These are phyloP conservation scores for Trichoderma asperellum DNA, from an alignment of 2,329 filamentous ascomycete genomes.

Conservation along the genomic window DNA sequence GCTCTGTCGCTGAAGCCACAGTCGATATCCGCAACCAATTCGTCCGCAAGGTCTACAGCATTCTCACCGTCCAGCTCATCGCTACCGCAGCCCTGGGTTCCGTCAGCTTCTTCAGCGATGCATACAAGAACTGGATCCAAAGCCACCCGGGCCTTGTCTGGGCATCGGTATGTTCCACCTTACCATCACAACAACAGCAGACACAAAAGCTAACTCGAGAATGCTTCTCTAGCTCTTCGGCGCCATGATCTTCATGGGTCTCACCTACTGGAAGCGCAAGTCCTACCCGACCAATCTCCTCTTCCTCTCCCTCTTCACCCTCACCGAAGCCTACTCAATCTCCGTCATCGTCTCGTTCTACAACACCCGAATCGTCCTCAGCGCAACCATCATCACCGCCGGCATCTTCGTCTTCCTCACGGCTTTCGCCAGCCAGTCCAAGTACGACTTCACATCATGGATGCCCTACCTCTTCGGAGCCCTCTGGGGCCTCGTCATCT, in stretches of 20 bases:
- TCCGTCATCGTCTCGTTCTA: slow-evolving; percentile 93
- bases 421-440: slow-evolving; percentile 92
- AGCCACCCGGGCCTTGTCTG: slow-evolving; percentile 82
- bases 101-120: slow-evolving; percentile 79
- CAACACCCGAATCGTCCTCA: slow-evolving; percentile 78
- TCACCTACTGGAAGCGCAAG: slow-evolving; percentile 95
- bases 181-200: not conserved
- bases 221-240: slow-evolving; percentile 64
- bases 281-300: slow-evolving; percentile 93
- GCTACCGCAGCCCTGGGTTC: slow-evolving; percentile 79
- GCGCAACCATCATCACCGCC: slow-evolving; percentile 86
- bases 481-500: slow-evolving; percentile 87
- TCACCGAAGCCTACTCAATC: slow-evolving; percentile 90
- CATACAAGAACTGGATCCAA: slow-evolving; percentile 88
- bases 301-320: slow-evolving; percentile 88
- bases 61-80: slow-evolving; percentile 92
- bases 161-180: slow-evolving; percentile 63
- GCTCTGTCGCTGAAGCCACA: slow-evolving; percentile 89
- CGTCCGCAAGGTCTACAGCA: slow-evolving; percentile 95
- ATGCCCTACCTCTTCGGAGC: slow-evolving; percentile 91
- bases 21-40: slow-evolving; percentile 97
- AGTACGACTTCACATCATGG: slow-evolving; percentile 98
- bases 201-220: not conserved
- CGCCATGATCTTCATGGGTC: slow-evolving; percentile 79
- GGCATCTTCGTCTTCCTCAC: slow-evolving; percentile 80